These are phyloP conservation scores for Rhazya stricta DNA, from an alignment of 257 asterid species.

Conservation along the genomic window DNA sequence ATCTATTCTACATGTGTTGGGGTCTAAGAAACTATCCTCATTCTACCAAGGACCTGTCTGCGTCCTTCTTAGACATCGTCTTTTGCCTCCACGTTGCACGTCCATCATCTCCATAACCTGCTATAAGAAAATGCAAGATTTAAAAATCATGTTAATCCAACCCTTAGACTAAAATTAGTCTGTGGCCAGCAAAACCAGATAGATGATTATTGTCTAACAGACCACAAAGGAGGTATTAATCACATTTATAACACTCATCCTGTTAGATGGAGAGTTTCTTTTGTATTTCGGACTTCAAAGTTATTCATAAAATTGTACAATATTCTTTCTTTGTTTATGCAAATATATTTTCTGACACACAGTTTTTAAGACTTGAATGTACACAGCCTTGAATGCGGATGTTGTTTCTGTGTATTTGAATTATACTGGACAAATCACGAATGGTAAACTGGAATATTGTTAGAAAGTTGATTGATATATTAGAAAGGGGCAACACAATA, in stretches of 20 bases:
- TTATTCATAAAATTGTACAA: background rate
- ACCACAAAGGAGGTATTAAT: background rate
- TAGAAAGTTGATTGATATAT: background rate
- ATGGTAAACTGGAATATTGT: background rate
- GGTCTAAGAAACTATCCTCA: background rate
- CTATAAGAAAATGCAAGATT: background rate
- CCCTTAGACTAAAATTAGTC: background rate
- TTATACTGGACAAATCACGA: background rate
- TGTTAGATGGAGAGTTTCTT: background rate
- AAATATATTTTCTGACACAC: background rate
- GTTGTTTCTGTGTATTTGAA: background rate
- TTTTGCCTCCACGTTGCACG: slow-evolving; percentile 46
- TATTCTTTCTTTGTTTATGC: background rate
- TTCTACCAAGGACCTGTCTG: slow-evolving; percentile 79
- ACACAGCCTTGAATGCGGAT: background rate
- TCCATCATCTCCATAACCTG: slow-evolving; percentile 75
- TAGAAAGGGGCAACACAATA: background rate
- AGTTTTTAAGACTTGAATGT: background rate
- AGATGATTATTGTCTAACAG: background rate
- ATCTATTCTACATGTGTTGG: background rate
- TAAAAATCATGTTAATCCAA: background rate
- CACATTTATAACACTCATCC: background rate
- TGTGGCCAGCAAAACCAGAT: background rate
- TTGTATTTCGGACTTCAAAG: background rate
- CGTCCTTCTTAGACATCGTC: slow-evolving; percentile 77